These are phyloP conservation scores for Thalassiosira ordinaria DNA, from an alignment of 352 stramenopile species.

Conservation along the genomic window DNA sequence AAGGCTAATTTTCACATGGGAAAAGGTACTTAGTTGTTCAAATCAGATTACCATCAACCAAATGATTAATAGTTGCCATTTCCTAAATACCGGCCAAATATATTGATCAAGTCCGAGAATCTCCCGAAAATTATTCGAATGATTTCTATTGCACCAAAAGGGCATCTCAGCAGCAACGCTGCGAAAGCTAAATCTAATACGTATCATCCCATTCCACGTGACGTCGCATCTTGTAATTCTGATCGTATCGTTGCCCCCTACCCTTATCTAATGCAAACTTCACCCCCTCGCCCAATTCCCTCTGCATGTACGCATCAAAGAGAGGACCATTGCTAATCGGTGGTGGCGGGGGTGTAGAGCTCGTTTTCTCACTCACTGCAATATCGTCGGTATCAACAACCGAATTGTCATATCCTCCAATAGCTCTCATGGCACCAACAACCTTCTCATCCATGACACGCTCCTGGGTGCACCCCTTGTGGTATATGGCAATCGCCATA, in stretches of 20 bases:
- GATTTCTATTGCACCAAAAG: too few relatives aligned
- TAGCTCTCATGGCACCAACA: constrained; percentile 46
- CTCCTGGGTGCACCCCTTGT: constrained; percentile 54
- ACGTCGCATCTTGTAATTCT: constrained; percentile 57
- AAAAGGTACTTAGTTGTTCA: too few relatives aligned
- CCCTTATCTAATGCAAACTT: constrained; percentile 45
- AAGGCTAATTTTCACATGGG: too few relatives aligned
- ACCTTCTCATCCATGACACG: constrained; percentile 47
- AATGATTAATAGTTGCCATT: too few relatives aligned
- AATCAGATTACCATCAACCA: too few relatives aligned
- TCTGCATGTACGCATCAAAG: constrained; percentile 57
- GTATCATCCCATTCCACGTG: constrained; percentile 57
- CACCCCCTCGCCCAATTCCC: constrained; percentile 41
- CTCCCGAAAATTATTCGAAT: too few relatives aligned
- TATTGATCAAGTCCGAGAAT: too few relatives aligned
- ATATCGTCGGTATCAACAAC: constrained; percentile 9
- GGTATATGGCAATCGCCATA: constrained; percentile 59
- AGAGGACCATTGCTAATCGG: constrained; percentile 53
- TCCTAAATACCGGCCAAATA: too few relatives aligned
- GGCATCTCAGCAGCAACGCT: too few relatives aligned
- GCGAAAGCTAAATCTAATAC: too few relatives aligned
- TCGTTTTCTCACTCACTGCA: too few relatives aligned
- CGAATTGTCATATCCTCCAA: constrained; percentile 38
- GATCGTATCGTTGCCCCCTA: constrained; percentile 38
- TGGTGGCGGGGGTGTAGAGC: constrained; percentile 11